phyloP scores from a whole-genome alignment of 805 yeast genomes.

The Metschnikowia cerradonensis region DNA sequence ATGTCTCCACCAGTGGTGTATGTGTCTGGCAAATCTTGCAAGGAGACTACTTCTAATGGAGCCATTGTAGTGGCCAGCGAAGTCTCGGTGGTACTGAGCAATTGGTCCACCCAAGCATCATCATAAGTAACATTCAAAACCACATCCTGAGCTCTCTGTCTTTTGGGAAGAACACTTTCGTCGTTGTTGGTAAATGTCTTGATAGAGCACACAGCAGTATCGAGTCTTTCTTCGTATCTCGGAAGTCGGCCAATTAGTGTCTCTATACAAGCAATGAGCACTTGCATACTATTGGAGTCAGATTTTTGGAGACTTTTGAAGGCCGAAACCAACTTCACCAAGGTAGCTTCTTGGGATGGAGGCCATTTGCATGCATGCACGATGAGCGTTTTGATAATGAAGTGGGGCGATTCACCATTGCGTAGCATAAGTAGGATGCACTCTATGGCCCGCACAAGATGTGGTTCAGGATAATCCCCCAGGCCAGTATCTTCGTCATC shows the following conservation, averaged over 20 bases:
- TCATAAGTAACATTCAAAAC: conserved; percentile 10
- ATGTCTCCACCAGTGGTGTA: conserved; percentile 2
- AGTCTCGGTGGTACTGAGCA: conserved; percentile 4
- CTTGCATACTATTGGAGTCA: conserved; percentile 12
- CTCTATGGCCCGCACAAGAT: background rate
- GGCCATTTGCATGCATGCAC: conserved; percentile 17
- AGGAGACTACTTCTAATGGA: background rate
- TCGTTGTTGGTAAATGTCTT: background rate
- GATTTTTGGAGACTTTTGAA: conserved; percentile 20
- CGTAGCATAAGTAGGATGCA: conserved; percentile 16
- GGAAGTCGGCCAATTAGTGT: conserved; percentile 13
- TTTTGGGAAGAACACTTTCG: background rate
- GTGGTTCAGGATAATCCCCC: background rate
- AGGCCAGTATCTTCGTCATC: conserved; percentile 4
- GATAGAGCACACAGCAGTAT: background rate
- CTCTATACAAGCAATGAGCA: conserved; percentile 24
- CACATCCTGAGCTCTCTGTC: background rate
- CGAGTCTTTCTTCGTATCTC: background rate
- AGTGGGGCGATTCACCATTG: conserved; percentile 27
- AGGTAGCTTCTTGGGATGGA: conserved; percentile 9
- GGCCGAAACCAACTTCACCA: conserved; percentile 18
- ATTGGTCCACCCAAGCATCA: conserved; percentile 6
- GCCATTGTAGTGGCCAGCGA: background rate
- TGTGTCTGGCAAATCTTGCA: background rate
- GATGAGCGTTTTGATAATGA: conserved; percentile 23